A percentile compares a stretch with the other conserved stretches of the same genome.
These are phyloP conservation scores for Crithidia bombi DNA, from an alignment of 208 protist genomes.

Conservation along the genomic window DNA sequence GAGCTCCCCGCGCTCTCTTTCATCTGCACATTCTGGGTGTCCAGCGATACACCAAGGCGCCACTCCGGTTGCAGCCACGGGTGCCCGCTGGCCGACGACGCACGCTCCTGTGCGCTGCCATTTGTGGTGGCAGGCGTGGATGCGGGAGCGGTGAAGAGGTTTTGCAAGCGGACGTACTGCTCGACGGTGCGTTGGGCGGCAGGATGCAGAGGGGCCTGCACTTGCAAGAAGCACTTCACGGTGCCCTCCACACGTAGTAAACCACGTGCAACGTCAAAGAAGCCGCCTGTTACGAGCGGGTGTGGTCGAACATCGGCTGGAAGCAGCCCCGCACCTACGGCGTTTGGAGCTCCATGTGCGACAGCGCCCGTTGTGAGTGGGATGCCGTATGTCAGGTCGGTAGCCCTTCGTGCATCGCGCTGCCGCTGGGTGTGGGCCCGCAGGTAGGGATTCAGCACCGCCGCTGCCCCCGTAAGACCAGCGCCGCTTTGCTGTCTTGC, in stretches of 20 bases:
- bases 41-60: constrained; percentile 35
- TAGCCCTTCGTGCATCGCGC: not conserved
- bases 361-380: not conserved
- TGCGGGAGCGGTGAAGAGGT: constrained; percentile 5
- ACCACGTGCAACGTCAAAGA: constrained; percentile 37
- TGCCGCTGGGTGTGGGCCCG: constrained; percentile 26
- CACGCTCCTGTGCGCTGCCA: not conserved
- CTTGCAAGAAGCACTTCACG: constrained; percentile 14
- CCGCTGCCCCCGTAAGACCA: not conserved
- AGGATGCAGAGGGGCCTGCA: constrained; percentile 20
- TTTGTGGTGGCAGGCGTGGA: not conserved
- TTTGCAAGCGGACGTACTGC: constrained; percentile 22
- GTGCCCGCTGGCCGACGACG: constrained; percentile 6
- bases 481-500: not conserved
- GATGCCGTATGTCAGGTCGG: constrained; percentile 20
- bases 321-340: not conserved
- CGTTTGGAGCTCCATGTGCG: not conserved
- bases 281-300: constrained; percentile 37
- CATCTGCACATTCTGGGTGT: constrained; percentile 26
- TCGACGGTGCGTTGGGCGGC: constrained; percentile 24
- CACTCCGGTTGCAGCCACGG: constrained; percentile 38
- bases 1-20: not conserved
- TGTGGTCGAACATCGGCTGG: constrained; percentile 23
- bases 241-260: constrained; percentile 30
- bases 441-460: constrained; percentile 53